Evolutionary conservation across 495 filamentous ascomycete genomes (phyloP), one percentile per base, ranked within the genome.

Genomic region (Immersiella caudata): DNA sequence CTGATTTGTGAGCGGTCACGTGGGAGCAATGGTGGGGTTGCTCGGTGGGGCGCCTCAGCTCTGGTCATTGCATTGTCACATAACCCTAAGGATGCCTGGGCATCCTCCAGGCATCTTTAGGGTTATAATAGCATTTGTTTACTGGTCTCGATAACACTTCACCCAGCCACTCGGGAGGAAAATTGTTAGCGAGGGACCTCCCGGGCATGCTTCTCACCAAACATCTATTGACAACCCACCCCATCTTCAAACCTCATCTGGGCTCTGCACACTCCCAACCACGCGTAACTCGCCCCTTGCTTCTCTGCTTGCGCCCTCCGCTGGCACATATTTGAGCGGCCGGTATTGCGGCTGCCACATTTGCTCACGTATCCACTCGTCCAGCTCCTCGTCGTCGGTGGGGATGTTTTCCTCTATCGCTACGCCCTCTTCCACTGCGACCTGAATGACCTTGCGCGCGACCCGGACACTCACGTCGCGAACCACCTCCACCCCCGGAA

Each of bases 321-420:
- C 77, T 26, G 82, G 76, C 1, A 92, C 86, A 26, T 79, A 79
- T 71, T 80, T 84, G 60, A 95, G 73, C 35, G 86, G 84, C 22
- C 91, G 74, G 74, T 96, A 97, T 22, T 75, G 77, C 1, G 93
- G 84, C 67, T 94, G 86, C 93, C 93, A 97, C 93, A 96, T 97
- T 82, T 95, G 93, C 76, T 89, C 90, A 9, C 86, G 76, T 64
- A 96, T 89, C 93, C 93, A 97, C 76, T 91, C 88, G 60, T 90
- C 88, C 54, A 96, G 69, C 4, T 88, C 85, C 1, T 62, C 75
- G 12, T 88, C 84, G 7, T 83, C 77, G 4, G 80, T 77, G 12
- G 90, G 90, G 55, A 91, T 91, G 6, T 79, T 82, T 67, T 86
- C 64, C 68, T 84, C 82, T 56, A 85, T 84, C 0, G 88, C 86